Base-by-base conservation (phyloP, 1,139 yeast species). In the Meyerozyma athensensis region DNA sequence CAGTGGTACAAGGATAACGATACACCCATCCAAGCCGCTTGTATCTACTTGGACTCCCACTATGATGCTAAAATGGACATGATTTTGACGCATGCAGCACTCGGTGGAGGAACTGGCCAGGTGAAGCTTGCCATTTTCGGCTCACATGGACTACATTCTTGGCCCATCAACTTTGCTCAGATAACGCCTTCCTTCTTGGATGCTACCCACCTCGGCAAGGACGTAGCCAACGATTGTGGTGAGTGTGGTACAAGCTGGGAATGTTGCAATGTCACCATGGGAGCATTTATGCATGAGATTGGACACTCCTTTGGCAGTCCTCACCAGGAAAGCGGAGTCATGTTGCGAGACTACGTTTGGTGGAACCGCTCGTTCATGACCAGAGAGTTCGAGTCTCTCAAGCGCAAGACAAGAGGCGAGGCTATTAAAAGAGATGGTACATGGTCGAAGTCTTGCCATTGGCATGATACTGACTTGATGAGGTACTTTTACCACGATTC, bases 211-310 rank as follows among this genome's bases (percentile, higher is more conserved):
- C 69, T 85, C 14, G 74, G 70, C 0, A 56, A 54, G 2, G 89
- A 86, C 46, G 96, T 90, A 7, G 97, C 96, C 7, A 89, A 92
- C 55, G 98, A 92, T 56, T 71, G 83, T 45, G 76, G 78, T 50
- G 83, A 87, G 54, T 84, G 95, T 57, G 86, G 95, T 1, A 77
- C 95, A 1, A 74, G 83, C 39, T 92, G 96, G 96, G 97, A 89
- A 58, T 86, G 95, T 52, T 62, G 85, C 32, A 83, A 85, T 43
- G 74, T 92, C 31, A 87, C 97, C 2, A 59, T 86, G 55, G 97
- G 98, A 31, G 97, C 97, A 0, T 89, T 87, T 50, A 73, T 90
- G 84, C 98, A 92, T 57, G 97, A 92, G 56, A 82, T 89, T 38
- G 97, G 98, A 2, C 97, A 92, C 56, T 65, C 77, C 20, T 65